These are phyloP conservation scores for Didymella keratinophila DNA, from an alignment of 2,329 filamentous ascomycete genomes.

Conservation along the genomic window DNA sequence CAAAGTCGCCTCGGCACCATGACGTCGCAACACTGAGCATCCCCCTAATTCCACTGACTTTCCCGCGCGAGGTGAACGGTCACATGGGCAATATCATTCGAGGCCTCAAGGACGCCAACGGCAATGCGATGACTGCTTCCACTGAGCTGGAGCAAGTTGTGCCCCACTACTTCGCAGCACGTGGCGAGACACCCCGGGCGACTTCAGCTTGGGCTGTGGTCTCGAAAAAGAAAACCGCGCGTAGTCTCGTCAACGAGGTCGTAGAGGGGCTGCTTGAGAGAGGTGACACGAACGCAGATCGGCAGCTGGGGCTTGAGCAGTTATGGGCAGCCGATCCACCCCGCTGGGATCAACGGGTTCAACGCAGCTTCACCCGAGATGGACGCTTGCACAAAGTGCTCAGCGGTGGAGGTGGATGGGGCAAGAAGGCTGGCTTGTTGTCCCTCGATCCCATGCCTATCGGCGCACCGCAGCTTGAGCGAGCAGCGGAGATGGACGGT, in stretches of 20 bases:
- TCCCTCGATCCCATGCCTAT: conserved; percentile 71
- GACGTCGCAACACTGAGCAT: conserved; percentile 41
- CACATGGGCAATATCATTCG: conserved; percentile 83
- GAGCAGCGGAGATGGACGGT: conserved; percentile 10
- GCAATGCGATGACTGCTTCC: conserved; percentile 67
- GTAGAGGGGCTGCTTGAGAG: background rate
- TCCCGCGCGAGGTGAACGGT: conserved; percentile 66
- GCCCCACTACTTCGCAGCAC: conserved; percentile 62
- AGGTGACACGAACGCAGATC: background rate
- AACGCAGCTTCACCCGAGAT: conserved; percentile 36
- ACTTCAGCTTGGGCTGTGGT: conserved; percentile 78
- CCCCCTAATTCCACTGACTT: conserved; percentile 69
- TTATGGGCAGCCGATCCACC: conserved; percentile 30
- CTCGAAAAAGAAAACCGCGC: conserved; percentile 55
- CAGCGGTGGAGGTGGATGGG: conserved; percentile 87
- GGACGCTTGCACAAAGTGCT: conserved; percentile 62
- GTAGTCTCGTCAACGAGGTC: background rate
- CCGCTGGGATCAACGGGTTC: conserved; percentile 31
- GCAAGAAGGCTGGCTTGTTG: conserved; percentile 77
- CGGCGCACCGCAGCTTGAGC: conserved; percentile 2
- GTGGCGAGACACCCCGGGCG: conserved; percentile 53
- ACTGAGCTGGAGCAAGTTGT: conserved; percentile 74
- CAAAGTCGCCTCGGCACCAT: conserved; percentile 10
- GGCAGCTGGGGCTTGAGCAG: background rate
- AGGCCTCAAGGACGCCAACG: conserved; percentile 60